Percentiles rank a stretch among this genome's conserved stretches.
phyloP scores from a whole-genome alignment of 179 eudicot species.

The Spergularia azorica region DNA sequence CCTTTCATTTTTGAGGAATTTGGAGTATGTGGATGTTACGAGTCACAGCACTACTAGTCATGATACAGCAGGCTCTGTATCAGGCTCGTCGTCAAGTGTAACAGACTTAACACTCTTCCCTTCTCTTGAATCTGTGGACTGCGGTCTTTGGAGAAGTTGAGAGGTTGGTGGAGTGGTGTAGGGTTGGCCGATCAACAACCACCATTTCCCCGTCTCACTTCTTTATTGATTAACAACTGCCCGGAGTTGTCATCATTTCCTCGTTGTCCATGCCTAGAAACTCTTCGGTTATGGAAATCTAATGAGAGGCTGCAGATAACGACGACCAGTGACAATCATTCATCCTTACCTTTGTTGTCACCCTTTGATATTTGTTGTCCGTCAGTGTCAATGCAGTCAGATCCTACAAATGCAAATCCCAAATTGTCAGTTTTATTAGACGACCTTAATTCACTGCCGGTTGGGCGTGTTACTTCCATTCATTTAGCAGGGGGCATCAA shows the following conservation, averaged over 20 bases:
- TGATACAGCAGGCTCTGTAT: neutral
- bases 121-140: conserved; percentile 2
- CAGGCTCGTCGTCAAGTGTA: neutral
- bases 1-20: neutral
- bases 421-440: neutral
- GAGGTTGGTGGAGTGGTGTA: neutral
- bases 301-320: conserved; percentile 4
- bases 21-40: conserved; percentile 7
- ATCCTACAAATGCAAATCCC: neutral
- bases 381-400: neutral
- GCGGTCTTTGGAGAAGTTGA: neutral
- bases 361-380: neutral
- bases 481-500: neutral
- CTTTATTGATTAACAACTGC: neutral
- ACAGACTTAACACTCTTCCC: conserved; percentile 3
- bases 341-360: neutral
- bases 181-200: neutral
- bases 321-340: neutral
- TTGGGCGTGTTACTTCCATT: neutral
- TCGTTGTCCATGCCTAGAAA: conserved; percentile 22
- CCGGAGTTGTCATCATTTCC: neutral
- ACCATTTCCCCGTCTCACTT: conserved; percentile 14
- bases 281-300: neutral
- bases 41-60: neutral
- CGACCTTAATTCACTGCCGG: conserved; percentile 11